Evolutionary conservation across 2,329 filamentous ascomycete genomes (phyloP), one percentile per base, ranked within the genome.

Genomic region (Colletotrichum karsti): DNA sequence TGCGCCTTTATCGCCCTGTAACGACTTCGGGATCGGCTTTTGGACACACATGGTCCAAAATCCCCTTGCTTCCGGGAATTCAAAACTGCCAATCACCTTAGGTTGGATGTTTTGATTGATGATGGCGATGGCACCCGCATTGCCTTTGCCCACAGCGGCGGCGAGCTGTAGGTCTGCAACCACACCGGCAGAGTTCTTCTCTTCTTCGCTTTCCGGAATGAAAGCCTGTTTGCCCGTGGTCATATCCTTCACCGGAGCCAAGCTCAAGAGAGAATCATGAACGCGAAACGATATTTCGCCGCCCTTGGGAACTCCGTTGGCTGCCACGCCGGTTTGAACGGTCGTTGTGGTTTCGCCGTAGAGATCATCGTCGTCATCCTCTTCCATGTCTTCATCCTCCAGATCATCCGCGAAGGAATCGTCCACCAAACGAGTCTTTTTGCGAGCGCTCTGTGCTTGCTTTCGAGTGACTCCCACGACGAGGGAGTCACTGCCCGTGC

Each of bases 1-100:
- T 8, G 83, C 78, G 4, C 85, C 85, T 73, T 85, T 82, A 68
- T 85, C 81, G 63, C 83, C 80, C 67, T 87, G 84, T 13, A 90
- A 75, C 2, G 84, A 84, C 74, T 91, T 91, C 1, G 90, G 86
- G n/a, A 89, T 81, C 13, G 90, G 86, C 74, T 90, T 92, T 70
- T 89, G 91, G 9, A 89, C 90, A 70, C 85, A 88, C 74, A 97
- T 88, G 48, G 94, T 92, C 95, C 95, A 98, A 67, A 97, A 87
- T 1, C 90, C 91, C 64, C 91, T 86, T 1, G 92, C 92, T 72
- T 92, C 90, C 2, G 92, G 88, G 54, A 96, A 90, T 54, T 91
- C 88, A 72, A 93, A 91, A 22, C 89, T 87, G 2, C 90, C 91
- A 18, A 92, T 87, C 24, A 92, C 86, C 61, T 87, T 88, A 2